These are phyloP conservation scores for Aspergillus phoenicis DNA, from an alignment of 2,329 filamentous ascomycete genomes.

Conservation along the genomic window DNA sequence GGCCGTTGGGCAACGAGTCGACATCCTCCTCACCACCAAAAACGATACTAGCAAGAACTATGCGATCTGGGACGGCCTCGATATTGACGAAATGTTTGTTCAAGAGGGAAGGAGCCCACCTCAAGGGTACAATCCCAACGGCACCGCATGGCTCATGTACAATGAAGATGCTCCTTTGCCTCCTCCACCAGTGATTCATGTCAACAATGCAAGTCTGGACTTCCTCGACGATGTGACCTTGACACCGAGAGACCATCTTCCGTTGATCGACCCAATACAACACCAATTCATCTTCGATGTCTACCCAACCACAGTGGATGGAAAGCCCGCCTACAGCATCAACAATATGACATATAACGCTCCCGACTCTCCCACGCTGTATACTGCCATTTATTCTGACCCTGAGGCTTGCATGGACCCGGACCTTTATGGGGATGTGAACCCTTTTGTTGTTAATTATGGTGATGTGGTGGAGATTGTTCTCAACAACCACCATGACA, in stretches of 20 bases:
- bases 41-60: constrained; percentile 65
- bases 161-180: constrained; percentile 51
- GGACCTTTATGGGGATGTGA: constrained; percentile 67
- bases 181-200: constrained; percentile 57
- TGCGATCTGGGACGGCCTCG: constrained; percentile 70
- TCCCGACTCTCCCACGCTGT: constrained; percentile 78
- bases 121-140: constrained; percentile 63
- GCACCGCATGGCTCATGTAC: constrained; percentile 54
- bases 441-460: constrained; percentile 68
- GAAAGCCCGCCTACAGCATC: constrained; percentile 62
- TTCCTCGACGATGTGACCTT: constrained; percentile 66
- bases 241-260: constrained; percentile 27
- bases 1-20: constrained; percentile 66
- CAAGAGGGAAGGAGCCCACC: constrained; percentile 54
- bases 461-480: constrained; percentile 50
- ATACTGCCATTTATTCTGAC: constrained; percentile 69
- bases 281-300: constrained; percentile 44
- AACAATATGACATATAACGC: constrained; percentile 75
- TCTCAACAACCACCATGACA: constrained; percentile 39
- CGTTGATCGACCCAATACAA: constrained; percentile 32
- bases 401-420: constrained; percentile 56
- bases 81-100: constrained; percentile 55
- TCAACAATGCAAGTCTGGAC: constrained; percentile 54
- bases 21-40: constrained; percentile 61
- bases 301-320: constrained; percentile 69